Percentiles rank a stretch among this genome's conserved stretches.
phyloP scores from a whole-genome alignment of 2,329 filamentous ascomycete genomes.

The Stromatinia cepivora region DNA sequence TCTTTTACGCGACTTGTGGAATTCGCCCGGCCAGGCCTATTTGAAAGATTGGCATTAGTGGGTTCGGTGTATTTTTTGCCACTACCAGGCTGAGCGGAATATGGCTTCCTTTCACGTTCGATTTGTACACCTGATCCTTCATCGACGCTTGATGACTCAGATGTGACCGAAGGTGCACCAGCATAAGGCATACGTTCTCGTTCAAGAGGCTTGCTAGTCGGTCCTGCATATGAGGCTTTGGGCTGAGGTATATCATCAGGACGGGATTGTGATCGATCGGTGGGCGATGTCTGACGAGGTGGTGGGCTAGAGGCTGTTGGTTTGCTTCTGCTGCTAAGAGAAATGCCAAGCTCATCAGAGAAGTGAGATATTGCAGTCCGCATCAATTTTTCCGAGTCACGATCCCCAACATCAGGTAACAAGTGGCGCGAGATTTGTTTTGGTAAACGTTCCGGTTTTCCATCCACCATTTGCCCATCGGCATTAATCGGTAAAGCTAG shows the following conservation, averaged over 20 bases:
- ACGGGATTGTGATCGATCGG: constrained; percentile 29
- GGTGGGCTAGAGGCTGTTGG: constrained; percentile 34
- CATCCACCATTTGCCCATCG: constrained; percentile 56
- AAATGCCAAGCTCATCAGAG: constrained; percentile 47
- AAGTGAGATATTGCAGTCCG: constrained; percentile 58
- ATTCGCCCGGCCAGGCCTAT: constrained; percentile 30
- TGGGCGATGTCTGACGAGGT: constrained; percentile 33
- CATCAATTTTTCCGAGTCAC: constrained; percentile 58
- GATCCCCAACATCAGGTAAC: constrained; percentile 62
- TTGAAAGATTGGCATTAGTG: constrained; percentile 26
- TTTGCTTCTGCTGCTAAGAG: constrained; percentile 43
- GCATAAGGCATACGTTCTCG: constrained; percentile 44
- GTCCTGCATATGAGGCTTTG: constrained; percentile 30
- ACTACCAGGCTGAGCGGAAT: constrained; percentile 57
- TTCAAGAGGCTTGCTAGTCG: constrained; percentile 40
- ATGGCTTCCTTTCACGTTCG: constrained; percentile 66
- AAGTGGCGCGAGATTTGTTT: constrained; percentile 74
- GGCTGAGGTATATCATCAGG: constrained; percentile 33
- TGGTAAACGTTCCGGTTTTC: constrained; percentile 71
- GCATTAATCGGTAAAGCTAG: constrained; percentile 66
- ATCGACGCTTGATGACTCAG: constrained; percentile 45
- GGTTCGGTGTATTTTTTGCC: constrained; percentile 56
- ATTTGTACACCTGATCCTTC: constrained; percentile 48
- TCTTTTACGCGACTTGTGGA: constrained; percentile 33
- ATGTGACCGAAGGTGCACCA: constrained; percentile 36